Evolutionary conservation across 805 yeast species (phyloP).

Genomic region (Saccharomyces paradoxus): DNA sequence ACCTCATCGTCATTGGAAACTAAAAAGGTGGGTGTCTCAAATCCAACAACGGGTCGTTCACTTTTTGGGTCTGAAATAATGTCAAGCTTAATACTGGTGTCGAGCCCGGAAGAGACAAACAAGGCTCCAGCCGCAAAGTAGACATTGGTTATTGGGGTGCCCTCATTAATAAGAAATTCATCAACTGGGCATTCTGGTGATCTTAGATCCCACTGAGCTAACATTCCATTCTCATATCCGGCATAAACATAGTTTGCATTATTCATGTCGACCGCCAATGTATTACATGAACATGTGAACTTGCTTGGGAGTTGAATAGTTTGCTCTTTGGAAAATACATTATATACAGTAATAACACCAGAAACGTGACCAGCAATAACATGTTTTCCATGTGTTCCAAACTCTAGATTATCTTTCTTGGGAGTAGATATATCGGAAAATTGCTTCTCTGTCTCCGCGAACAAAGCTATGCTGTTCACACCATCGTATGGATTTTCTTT

Average conservation of each 20-base stretch:
- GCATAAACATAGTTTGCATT: conserved; percentile 17
- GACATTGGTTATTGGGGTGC: conserved; percentile 16
- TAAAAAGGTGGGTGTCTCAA: conserved; percentile 11
- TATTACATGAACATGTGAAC: conserved; percentile 21
- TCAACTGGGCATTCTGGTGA: conserved; percentile 11
- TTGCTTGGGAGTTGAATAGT: conserved; percentile 20
- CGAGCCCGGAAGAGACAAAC: conserved; percentile 33
- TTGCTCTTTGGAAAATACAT: conserved; percentile 27
- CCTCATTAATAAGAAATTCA: conserved; percentile 11
- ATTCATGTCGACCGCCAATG: conserved; percentile 3
- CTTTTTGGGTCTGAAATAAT: neutral
- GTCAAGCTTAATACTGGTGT: conserved; percentile 14
- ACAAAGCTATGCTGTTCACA: conserved; percentile 22
- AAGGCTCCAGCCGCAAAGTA: conserved; percentile 6
- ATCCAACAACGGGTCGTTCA: neutral
- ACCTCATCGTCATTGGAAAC: conserved; percentile 16
- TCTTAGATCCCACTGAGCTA: conserved; percentile 38
- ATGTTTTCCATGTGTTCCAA: conserved; percentile 40
- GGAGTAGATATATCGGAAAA: neutral
- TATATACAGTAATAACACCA: conserved; percentile 36
- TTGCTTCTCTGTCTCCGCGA: conserved; percentile 1
- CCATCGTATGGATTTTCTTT: conserved; percentile 32
- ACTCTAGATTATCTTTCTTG: conserved; percentile 34
- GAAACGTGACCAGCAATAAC: conserved; percentile 38
- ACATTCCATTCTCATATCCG: conserved; percentile 31